Conservation (phyloP, 2,329 filamentous ascomycete species). For the Raffaelea ambrosiae region DNA sequence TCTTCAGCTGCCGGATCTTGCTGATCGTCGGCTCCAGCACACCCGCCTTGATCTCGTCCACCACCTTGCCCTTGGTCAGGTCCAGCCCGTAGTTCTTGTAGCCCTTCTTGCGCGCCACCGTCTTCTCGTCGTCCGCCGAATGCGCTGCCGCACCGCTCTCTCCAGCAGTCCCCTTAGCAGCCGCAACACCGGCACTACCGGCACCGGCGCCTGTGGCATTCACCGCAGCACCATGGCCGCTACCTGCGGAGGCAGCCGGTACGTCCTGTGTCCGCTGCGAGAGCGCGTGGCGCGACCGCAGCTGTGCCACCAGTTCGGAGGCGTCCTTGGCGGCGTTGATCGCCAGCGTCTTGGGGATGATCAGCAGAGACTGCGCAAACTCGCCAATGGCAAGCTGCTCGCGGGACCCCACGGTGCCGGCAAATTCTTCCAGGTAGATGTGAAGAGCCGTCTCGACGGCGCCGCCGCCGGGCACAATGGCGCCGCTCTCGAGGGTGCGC, state of each 20-base stretch:
- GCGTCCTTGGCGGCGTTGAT: constrained; percentile 96
- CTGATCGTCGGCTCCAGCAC: constrained; percentile 96
- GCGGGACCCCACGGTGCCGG: constrained; percentile 89
- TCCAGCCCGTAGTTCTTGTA: constrained; percentile 99
- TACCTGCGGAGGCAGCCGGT: not conserved
- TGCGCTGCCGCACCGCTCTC: not conserved
- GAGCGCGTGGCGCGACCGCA: constrained; percentile 86
- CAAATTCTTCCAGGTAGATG: constrained; percentile 98
- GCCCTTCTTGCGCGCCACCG: constrained; percentile 83
- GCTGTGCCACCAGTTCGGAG: constrained; percentile 88
- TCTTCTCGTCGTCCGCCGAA: constrained; percentile 67
- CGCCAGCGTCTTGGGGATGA: constrained; percentile 92
- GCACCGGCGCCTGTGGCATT: constrained; percentile 50
- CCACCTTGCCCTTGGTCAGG: constrained; percentile 77
- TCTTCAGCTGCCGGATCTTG: constrained; percentile 97
- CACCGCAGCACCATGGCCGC: not conserved
- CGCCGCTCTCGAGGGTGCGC: constrained; percentile 91
- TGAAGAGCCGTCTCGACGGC: constrained; percentile 98
- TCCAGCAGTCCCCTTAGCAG: not conserved
- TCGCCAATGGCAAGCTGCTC: constrained; percentile 97
- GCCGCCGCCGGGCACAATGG: constrained; percentile 91
- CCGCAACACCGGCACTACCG: not conserved
- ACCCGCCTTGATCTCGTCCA: constrained; percentile 88
- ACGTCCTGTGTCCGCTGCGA: constrained; percentile 79
- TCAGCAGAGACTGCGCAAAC: constrained; percentile 88